Conservation (phyloP, 2,329 filamentous ascomycete genomes). For the Ambrosiella xylebori region DNA sequence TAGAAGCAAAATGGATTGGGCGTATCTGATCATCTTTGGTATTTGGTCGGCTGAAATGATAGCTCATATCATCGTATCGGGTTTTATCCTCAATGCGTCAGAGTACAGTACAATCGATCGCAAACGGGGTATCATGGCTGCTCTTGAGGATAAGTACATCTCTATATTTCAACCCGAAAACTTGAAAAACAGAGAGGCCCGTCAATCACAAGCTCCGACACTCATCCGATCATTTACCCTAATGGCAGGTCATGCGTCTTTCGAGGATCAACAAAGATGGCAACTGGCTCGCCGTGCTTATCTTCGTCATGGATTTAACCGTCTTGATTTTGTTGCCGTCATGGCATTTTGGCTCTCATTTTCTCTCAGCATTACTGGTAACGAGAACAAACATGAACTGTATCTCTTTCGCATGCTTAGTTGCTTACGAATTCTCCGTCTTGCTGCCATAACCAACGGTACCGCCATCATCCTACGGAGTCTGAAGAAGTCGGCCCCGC, state of each 20-base stretch:
- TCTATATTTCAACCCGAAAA: slow-evolving; percentile 69
- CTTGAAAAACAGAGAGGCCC: slow-evolving; percentile 37
- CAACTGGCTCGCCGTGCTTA: slow-evolving; percentile 84
- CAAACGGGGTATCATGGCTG: slow-evolving; percentile 54
- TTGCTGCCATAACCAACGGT: slow-evolving; percentile 83
- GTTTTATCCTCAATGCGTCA: slow-evolving; percentile 72
- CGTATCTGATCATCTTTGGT: slow-evolving; percentile 65
- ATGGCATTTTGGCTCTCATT: slow-evolving; percentile 93
- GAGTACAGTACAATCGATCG: slow-evolving; percentile 87
- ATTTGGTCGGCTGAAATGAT: slow-evolving; percentile 79
- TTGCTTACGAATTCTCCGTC: slow-evolving; percentile 75
- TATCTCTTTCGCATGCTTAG: slow-evolving; percentile 95
- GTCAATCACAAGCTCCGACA: slow-evolving; percentile 27
- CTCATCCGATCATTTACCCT: slow-evolving; percentile 43
- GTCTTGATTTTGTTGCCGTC: slow-evolving; percentile 85
- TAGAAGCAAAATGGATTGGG: slow-evolving; percentile 53
- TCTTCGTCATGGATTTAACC: slow-evolving; percentile 85
- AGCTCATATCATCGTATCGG: slow-evolving; percentile 78
- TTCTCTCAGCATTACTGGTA: slow-evolving; percentile 46
- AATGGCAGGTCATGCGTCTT: slow-evolving; percentile 43
- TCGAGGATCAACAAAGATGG: slow-evolving; percentile 62
- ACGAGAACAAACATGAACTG: slow-evolving; percentile 54
- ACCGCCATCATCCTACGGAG: slow-evolving; percentile 90
- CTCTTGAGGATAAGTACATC: slow-evolving; percentile 58
- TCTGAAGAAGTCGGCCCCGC: slow-evolving; percentile 83